Evolutionary conservation across 2,329 filamentous ascomycete species (phyloP), one percentile per base, ranked within the genome.

Genomic region (Fusarium sp.): DNA sequence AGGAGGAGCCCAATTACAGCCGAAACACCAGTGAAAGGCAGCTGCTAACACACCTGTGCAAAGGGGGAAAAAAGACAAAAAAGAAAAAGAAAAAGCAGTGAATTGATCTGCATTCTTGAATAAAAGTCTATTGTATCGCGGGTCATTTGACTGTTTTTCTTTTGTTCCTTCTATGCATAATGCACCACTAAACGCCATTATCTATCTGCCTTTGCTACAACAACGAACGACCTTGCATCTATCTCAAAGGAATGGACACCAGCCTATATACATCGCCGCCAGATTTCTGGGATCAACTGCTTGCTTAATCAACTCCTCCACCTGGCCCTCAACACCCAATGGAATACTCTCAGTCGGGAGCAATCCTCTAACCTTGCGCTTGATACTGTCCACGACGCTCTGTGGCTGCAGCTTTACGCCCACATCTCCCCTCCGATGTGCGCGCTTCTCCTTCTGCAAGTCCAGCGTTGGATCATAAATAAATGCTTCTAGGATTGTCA

Each of bases 401-500:
- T 85, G 84, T 31, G 87, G 87, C 68, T 88, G 86, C 49, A 89
- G 79, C 73, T 80, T 83, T 19, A 88, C 81, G 4, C 78, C 77
- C 19, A 81, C 77, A 54, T 86, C 79, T 38, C 75, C 74, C 47
- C 75, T 73, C 49, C 73, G 77, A 42, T 77, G 74, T 34, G 73
- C 60, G 19, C 78, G 80, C 77, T 92, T 94, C 53, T 91, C 91
- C 67, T 83, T 83, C 74, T 98, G 89, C 67, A 98, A 89, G 76
- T 99, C 97, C 14, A 97, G 90, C 15, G 97, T 98, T 1, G 96
- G 96, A 77, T 99, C 96, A 76, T 99, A 94, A 69, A 99, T 88
- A 76, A 99, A 99, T 0, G 96, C 94, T 82, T 99, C 97, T 2
- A 99, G 85, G 50, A 99, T 95, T 1, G 95, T 98, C 91, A 99